A percentile compares a stretch with the other conserved stretches of the same genome.
Conservation (phyloP, 1,139 yeast genomes). For the Yamadazyma buinensis region DNA sequence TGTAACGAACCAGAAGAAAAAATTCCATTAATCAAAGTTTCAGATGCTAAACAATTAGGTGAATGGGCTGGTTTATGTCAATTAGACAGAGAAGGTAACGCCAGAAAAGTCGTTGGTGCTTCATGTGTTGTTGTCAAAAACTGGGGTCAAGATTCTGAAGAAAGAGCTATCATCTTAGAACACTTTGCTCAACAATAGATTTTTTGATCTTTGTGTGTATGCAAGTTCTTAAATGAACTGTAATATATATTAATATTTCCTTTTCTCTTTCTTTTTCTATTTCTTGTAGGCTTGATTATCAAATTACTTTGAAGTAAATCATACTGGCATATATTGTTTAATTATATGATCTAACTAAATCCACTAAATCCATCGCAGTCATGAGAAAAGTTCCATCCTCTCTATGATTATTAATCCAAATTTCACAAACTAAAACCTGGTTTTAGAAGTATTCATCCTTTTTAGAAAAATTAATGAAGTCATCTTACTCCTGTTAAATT, state of each 20-base stretch:
- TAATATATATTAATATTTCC: constrained; percentile 1
- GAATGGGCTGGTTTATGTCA: constrained; percentile 99
- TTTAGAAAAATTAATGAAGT: too few relatives aligned
- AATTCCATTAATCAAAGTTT: constrained; percentile 98
- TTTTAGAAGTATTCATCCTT: too few relatives aligned
- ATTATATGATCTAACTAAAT: too few relatives aligned
- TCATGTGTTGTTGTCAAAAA: constrained; percentile 98
- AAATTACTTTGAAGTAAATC: too few relatives aligned
- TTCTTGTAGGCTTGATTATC: too few relatives aligned
- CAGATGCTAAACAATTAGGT: constrained; percentile 99
- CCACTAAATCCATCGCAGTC: too few relatives aligned
- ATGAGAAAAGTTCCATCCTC: too few relatives aligned
- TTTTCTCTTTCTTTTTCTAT: too few relatives aligned
- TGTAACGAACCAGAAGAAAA: constrained; percentile 97
- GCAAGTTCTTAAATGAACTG: constrained; percentile 1
- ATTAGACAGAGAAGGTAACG: constrained; percentile 99
- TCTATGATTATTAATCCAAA: too few relatives aligned
- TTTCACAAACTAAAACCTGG: too few relatives aligned
- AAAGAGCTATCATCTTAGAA: constrained; percentile 94
- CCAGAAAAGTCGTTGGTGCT: constrained; percentile 99
- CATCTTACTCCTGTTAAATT: too few relatives aligned
- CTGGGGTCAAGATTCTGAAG: constrained; percentile 99
- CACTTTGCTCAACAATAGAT: constrained; percentile 87
- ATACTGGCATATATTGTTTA: too few relatives aligned
- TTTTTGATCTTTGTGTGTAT: constrained; percentile 1